Conservation (phyloP, 345 rosid species). For the Gossypium anomalum region DNA sequence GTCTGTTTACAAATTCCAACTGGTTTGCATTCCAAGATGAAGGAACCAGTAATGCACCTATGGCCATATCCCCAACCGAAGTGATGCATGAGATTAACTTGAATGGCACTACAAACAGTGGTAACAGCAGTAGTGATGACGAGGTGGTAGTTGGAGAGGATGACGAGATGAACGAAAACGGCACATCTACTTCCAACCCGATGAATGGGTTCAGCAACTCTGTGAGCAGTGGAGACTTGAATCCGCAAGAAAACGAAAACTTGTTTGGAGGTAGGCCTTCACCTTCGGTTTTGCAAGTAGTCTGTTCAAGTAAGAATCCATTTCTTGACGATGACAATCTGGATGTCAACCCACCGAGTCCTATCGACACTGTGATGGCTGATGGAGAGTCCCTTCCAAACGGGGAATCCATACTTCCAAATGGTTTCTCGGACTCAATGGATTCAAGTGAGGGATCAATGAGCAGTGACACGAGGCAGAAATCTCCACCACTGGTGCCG, state of each 20-base stretch:
- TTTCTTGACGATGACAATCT: slow-evolving; percentile 46
- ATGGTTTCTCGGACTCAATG: slow-evolving; percentile 45
- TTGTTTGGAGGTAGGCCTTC: slow-evolving; percentile 47
- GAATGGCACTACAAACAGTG: slow-evolving; percentile 51
- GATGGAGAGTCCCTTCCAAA: slow-evolving; percentile 34
- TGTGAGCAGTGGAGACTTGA: slow-evolving; percentile 18
- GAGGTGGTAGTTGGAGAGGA: slow-evolving; percentile 87
- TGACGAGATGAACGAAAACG: slow-evolving; percentile 50
- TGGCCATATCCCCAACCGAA: slow-evolving; percentile 47
- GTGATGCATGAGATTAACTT: slow-evolving; percentile 80
- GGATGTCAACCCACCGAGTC: slow-evolving; percentile 32
- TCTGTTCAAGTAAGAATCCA: slow-evolving; percentile 61
- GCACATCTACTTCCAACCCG: slow-evolving; percentile 48
- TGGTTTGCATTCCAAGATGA: slow-evolving; percentile 98
- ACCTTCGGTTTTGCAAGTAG: slow-evolving; percentile 55
- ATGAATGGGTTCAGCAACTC: slow-evolving; percentile 30
- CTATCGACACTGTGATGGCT: slow-evolving; percentile 28
- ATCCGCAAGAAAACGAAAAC: slow-evolving; percentile 48
- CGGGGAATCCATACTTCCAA: slow-evolving; percentile 44
- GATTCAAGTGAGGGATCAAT: slow-evolving; percentile 39
- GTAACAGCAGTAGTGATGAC: slow-evolving; percentile 80
- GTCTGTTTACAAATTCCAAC: slow-evolving; percentile 87
- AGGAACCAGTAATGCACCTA: slow-evolving; percentile 46
- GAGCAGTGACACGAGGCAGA: slow-evolving; percentile 33
- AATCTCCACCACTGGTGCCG: slow-evolving; percentile 39